A percentile compares a stretch with the other conserved stretches of the same genome.
These are phyloP conservation scores for Candida buenavistaensis DNA, from an alignment of 1,139 yeast genomes.

Conservation along the genomic window DNA sequence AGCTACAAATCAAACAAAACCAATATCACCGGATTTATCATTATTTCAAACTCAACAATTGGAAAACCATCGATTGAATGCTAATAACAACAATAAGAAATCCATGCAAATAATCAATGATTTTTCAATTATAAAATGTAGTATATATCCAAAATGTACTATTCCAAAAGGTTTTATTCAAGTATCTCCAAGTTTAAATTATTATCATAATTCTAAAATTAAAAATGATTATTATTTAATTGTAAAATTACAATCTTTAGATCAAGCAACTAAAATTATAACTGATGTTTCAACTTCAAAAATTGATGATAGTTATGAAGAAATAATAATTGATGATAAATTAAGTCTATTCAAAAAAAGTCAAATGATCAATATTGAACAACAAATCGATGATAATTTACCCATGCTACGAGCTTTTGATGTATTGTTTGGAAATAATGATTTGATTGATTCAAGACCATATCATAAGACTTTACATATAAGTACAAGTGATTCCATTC, in stretches of 20 bases:
- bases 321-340: slow-evolving; percentile 5
- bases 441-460: slow-evolving; percentile 20
- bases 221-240: slow-evolving; percentile 16
- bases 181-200: slow-evolving; percentile 13
- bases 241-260: slow-evolving; percentile 13
- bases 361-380: slow-evolving; percentile 7
- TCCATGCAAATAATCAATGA: slow-evolving; percentile 11
- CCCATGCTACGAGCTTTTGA: slow-evolving; percentile 25
- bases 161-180: slow-evolving; percentile 12
- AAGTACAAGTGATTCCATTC: slow-evolving; percentile 10
- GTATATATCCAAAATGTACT: slow-evolving; percentile 8
- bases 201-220: slow-evolving; percentile 5
- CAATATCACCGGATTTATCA: slow-evolving; percentile 5
- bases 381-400: slow-evolving; percentile 11
- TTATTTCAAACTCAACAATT: slow-evolving; percentile 6
- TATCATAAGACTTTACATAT: slow-evolving; percentile 14
- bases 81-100: neutral
- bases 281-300: slow-evolving; percentile 16
- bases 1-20: neutral
- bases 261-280: slow-evolving; percentile 15
- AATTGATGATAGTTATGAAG: slow-evolving; percentile 8
- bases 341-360: slow-evolving; percentile 13
- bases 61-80: neutral
- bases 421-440: slow-evolving; percentile 26
- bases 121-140: slow-evolving; percentile 12